Evolutionary conservation across 2,329 filamentous ascomycete species (phyloP), one percentile per base, ranked within the genome.

Genomic region (Orbilia brochopaga): DNA sequence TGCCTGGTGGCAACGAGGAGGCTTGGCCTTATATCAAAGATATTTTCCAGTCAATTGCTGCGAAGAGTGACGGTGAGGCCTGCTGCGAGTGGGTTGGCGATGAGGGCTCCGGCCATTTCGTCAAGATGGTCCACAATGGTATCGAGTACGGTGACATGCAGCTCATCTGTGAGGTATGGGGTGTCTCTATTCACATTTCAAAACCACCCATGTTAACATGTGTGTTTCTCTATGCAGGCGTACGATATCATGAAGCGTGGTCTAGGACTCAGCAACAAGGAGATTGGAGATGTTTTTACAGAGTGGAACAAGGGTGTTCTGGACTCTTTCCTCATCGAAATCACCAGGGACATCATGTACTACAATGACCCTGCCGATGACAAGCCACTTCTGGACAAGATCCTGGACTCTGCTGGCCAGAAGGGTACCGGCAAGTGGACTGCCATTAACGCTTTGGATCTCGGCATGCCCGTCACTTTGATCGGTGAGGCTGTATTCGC

Each of bases 91-190:
- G 94, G 94, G 94, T 99, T 78, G 94, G 94, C 84, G 94, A 97
- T 83, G 92, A 97, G 83, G 94, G 94, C 87, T 91, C 94, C 83
- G 94, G 94, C 78, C 94, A 99, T 88, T 99, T 97, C 86, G 93
- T 99, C 85, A 99, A 99, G 90, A 99, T 99, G 94, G 94, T 99
- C 75, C 94, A 99, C 89, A 99, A 99, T 84, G 94, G 94, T 87
- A 99, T 99, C 79, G 94, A 99, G 85, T 99, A 99, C 81, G 94
- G 94, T 88, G 94, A 99, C 85, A 99, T 99, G 94, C 94, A 99
- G 86, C 87, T 99, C 79, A 99, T 99, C 81, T 95, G 90, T 83
- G 94, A 99, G 88, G 93, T 96, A 83, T 78, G 86, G 67, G 17
- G 35, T 50, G 51, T 54, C 46, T 32, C 15, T n/a, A 6, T 17